Base-by-base conservation (phyloP, 1,139 yeast genomes). In the Kodamaea plutei region DNA sequence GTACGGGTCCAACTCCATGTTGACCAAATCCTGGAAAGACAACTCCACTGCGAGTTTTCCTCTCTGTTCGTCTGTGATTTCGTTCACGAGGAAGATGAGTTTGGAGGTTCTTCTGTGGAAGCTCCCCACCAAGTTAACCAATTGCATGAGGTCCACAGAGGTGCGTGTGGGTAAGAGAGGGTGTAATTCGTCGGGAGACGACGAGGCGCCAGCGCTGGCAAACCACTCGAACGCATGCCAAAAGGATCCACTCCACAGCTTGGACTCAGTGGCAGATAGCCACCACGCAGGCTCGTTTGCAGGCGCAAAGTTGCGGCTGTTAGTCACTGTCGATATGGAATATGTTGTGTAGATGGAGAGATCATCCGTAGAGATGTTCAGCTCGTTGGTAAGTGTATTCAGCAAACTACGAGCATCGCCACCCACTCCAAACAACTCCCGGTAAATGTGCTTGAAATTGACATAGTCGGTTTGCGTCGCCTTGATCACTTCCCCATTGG, bases 201-300 rank as follows among this genome's bases (percentile, higher is more conserved):
- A 20, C 9, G 36, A 29, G 4, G 38, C 38, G 4, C 95, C 95
- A 2, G 94, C 93, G 20, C 85, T 76, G 2, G 91, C 89, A 81
- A 88, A 82, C 87, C 91, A 83, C 23, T 82, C 67, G 37, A 84
- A 69, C 0, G 89, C 87, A 37, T 76, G 73, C 79, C 87, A 79
- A 1, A 81, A 61, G 30, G 73, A 68, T 45, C 81, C 85, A 26
- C 69, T 61, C 78, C 88, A 74, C 1, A 85, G 69, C 15, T 72
- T 51, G 1, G 81, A 67, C 35, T 76, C 80, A 1, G 74, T 63
- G 2, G 67, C 64, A 4, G 51, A 48, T 3, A 50, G 35, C 76
- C 76, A 71, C 76, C 76, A 72, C 11, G 45, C 39, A 2, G 69
- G 69, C 38, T 56, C 72, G 34, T 46, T 36, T 18, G 45, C 40